Base-by-base conservation (phyloP, 2,329 filamentous ascomycete species). In the Botrytis fabae region DNA sequence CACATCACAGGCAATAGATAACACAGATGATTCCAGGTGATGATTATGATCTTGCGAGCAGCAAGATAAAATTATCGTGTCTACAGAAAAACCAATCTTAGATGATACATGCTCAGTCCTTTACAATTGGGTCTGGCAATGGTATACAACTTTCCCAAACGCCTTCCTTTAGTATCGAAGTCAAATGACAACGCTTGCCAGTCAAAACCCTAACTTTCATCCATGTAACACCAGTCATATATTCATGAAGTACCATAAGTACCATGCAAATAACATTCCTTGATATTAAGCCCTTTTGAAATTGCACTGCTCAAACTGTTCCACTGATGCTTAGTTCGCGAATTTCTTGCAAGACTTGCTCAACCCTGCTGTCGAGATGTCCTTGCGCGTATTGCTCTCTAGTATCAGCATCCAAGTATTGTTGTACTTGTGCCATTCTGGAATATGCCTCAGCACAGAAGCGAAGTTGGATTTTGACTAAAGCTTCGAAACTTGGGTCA, bases 371-470 rank as follows among this genome's bases (percentile, higher is more conserved):
- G 82, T 99, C 96, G 78, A 99, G 85, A 77, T 98, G 93, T 40
- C 96, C 96, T 79, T 94, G 91, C 1, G 96, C 96, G 83, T 99
- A 99, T 83, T 98, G 93, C 77, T 99, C 96, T 82, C 96, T 89
- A 70, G 95, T 98, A 80, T 97, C 94, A 44, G 95, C 92, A 81
- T 98, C 96, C 46, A 99, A 87, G 82, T 98, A 98, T 84, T 99
- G 96, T 85, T 99, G 96, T 73, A 99, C 97, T 85, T 99, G 97
- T 40, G 97, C 96, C 96, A 99, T 99, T 65, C 96, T 88, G 75
- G 91, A 95, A 83, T 99, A 99, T 2, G 96, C 96, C 84, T 99
- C 96, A 12, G 97, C 96, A 80, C 97, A 99, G 85, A 99, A 99
- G 54, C 96, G 89, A 79, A 99, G 83, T 85, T 99, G 96, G 78